Conservation (phyloP, 2,329 filamentous ascomycete species). For the Lachnellula arida region DNA sequence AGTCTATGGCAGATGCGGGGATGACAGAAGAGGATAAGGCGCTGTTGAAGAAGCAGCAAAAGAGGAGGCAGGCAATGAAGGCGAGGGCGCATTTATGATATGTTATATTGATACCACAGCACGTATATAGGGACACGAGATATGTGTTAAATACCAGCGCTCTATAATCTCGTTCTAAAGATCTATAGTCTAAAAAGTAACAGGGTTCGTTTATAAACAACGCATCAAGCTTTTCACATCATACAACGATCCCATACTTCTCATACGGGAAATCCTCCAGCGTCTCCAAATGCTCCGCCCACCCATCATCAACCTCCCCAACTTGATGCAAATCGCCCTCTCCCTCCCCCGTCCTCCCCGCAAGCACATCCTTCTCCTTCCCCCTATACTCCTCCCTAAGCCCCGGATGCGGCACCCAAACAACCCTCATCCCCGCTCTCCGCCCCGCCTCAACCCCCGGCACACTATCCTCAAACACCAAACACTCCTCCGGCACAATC, state of each 20-base stretch:
- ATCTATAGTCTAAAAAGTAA: too few species aligned
- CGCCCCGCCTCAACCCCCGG: slow-evolving; percentile 87
- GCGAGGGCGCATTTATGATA: slow-evolving; percentile 46
- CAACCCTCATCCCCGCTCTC: slow-evolving; percentile 87
- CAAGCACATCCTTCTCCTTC: slow-evolving; percentile 75
- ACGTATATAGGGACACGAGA: background rate
- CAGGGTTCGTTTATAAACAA: too few species aligned
- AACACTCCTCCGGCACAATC: slow-evolving; percentile 78
- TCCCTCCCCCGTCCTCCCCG: slow-evolving; percentile 57
- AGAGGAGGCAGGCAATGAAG: slow-evolving; percentile 43
- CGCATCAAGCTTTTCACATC: background rate
- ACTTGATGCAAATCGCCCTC: slow-evolving; percentile 51
- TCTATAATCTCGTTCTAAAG: background rate
- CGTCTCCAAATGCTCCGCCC: slow-evolving; percentile 50
- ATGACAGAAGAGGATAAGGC: slow-evolving; percentile 49
- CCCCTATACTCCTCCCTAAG: slow-evolving; percentile 72
- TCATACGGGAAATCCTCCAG: slow-evolving; percentile 54
- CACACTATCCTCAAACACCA: slow-evolving; percentile 95
- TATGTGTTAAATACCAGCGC: background rate
- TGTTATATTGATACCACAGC: slow-evolving; percentile 12
- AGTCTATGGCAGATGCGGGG: slow-evolving; percentile 35
- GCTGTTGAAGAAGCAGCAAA: slow-evolving; percentile 43
- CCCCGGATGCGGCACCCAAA: slow-evolving; percentile 85
- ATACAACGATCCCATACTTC: slow-evolving; percentile 49
- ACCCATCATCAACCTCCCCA: slow-evolving; percentile 55